These are phyloP conservation scores for Clarireedia monteithiana DNA, from an alignment of 2,329 filamentous ascomycete species.

Conservation along the genomic window DNA sequence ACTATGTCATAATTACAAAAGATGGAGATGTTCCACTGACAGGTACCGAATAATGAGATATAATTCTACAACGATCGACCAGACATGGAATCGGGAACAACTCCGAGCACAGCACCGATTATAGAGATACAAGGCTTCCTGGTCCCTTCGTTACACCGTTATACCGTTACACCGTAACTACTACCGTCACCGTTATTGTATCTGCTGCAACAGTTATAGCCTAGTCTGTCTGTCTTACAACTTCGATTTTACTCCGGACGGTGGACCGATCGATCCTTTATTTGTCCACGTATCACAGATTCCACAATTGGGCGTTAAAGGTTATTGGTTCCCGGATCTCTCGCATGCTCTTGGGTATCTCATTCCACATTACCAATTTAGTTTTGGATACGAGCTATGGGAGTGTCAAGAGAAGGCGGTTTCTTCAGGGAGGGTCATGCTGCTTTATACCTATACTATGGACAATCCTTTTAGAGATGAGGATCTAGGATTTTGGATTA, in stretches of 20 bases:
- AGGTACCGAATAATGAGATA: conserved; percentile 8
- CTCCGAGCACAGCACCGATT: too few species aligned
- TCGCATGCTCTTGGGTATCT: not conserved
- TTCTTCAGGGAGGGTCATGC: not conserved
- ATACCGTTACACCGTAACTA: not conserved
- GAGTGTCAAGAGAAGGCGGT: conserved; percentile 3
- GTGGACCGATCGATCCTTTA: conserved; percentile 2
- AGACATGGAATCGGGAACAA: too few species aligned
- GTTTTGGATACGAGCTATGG: conserved; percentile 13
- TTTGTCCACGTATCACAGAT: conserved; percentile 6
- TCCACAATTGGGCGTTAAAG: not conserved
- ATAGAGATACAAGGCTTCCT: too few species aligned
- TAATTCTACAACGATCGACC: not conserved
- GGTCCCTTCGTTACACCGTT: too few species aligned
- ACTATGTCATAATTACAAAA: conserved; percentile 16
- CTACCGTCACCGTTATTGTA: conserved; percentile 1
- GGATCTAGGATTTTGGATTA: not conserved
- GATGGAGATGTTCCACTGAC: conserved; percentile 19
- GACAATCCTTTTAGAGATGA: conserved; percentile 16
- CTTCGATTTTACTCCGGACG: conserved; percentile 1
- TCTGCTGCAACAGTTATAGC: too few species aligned
- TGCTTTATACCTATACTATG: conserved; percentile 23
- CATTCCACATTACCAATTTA: not conserved
- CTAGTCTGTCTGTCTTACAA: not conserved
- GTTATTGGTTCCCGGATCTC: not conserved